A percentile compares a stretch with the other conserved stretches of the same genome.
These are phyloP conservation scores for Malassezia sp. DNA, from an alignment of 1,284 basidiomycete species.

Conservation along the genomic window DNA sequence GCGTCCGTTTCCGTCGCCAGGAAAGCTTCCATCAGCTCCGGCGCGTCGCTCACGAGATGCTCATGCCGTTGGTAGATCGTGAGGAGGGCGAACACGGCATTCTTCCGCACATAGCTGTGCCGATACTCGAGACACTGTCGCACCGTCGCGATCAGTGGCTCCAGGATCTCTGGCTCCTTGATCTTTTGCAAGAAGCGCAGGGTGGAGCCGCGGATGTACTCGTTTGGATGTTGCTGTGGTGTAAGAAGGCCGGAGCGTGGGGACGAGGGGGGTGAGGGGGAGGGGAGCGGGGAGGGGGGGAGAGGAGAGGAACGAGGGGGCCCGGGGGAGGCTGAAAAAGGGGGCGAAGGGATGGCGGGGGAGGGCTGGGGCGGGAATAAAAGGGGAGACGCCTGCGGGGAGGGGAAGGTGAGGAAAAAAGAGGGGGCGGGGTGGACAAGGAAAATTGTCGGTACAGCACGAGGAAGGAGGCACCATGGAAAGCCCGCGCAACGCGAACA, in stretches of 20 bases:
- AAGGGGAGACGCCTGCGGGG: no score
- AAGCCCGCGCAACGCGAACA: no score
- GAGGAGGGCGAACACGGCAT: constrained; percentile 91
- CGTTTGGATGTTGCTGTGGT: constrained; percentile 99
- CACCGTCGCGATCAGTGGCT: constrained; percentile 87
- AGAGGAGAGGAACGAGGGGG: constrained; percentile 46
- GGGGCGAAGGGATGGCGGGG: no score
- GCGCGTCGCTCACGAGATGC: constrained; percentile 87
- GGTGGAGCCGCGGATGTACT: constrained; percentile 95
- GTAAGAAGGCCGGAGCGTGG: no score
- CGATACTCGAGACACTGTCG: constrained; percentile 92
- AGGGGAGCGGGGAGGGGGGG: no score
- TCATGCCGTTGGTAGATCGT: constrained; percentile 75
- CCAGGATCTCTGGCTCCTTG: constrained; percentile 83
- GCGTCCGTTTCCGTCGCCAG: constrained; percentile 79
- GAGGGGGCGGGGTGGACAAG: no score
- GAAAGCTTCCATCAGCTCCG: constrained; percentile 93
- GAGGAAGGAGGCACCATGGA: no score
- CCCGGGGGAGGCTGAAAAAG: no score
- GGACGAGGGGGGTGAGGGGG: no score
- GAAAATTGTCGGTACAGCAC: no score
- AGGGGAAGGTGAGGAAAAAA: no score
- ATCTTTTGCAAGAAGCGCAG: constrained; percentile 94
- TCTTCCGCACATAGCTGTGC: constrained; percentile 96
- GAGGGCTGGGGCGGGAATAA: no score